Percentiles rank a stretch among this genome's conserved stretches.
Conservation (phyloP, 2,329 filamentous ascomycete genomes). For the Xylaria sp. region DNA sequence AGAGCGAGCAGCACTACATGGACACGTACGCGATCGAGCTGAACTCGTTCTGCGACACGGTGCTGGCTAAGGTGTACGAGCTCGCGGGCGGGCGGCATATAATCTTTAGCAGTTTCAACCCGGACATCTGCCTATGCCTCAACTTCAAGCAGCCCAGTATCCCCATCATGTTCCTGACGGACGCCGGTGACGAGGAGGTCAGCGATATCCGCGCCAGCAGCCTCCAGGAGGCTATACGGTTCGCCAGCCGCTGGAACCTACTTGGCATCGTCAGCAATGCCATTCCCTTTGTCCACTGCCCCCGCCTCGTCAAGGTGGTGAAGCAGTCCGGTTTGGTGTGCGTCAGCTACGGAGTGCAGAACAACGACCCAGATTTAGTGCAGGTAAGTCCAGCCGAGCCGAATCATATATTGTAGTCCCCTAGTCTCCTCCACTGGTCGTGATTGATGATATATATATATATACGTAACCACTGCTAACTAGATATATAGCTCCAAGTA, state of each 20-base stretch:
- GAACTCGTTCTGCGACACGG: slow-evolving; percentile 95
- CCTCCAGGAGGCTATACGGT: slow-evolving; percentile 94
- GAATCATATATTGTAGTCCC: neutral
- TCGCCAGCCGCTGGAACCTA: slow-evolving; percentile 94
- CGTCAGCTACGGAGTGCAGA: slow-evolving; percentile 90
- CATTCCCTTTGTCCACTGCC: slow-evolving; percentile 88
- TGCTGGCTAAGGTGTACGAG: slow-evolving; percentile 90
- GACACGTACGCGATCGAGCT: slow-evolving; percentile 95
- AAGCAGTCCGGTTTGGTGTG: slow-evolving; percentile 95
- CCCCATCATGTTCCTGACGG: slow-evolving; percentile 92
- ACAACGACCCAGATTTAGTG: slow-evolving; percentile 88
- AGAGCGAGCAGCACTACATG: slow-evolving; percentile 96
- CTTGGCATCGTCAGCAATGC: slow-evolving; percentile 91
- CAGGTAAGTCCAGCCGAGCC: slow-evolving; percentile 71
- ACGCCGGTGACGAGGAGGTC: slow-evolving; percentile 83
- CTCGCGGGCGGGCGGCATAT: slow-evolving; percentile 85
- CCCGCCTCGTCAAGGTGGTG: slow-evolving; percentile 88
- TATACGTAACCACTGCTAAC: slow-evolving; percentile 26
- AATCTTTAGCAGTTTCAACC: slow-evolving; percentile 97
- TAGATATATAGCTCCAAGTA: slow-evolving; percentile 76
- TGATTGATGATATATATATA: neutral
- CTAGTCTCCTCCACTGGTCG: neutral
- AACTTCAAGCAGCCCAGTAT: slow-evolving; percentile 98
- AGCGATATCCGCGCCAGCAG: slow-evolving; percentile 92
- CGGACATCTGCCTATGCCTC: slow-evolving; percentile 92